These are phyloP conservation scores for Fusarium multiceps DNA, from an alignment of 2,329 filamentous ascomycete genomes.

Conservation along the genomic window DNA sequence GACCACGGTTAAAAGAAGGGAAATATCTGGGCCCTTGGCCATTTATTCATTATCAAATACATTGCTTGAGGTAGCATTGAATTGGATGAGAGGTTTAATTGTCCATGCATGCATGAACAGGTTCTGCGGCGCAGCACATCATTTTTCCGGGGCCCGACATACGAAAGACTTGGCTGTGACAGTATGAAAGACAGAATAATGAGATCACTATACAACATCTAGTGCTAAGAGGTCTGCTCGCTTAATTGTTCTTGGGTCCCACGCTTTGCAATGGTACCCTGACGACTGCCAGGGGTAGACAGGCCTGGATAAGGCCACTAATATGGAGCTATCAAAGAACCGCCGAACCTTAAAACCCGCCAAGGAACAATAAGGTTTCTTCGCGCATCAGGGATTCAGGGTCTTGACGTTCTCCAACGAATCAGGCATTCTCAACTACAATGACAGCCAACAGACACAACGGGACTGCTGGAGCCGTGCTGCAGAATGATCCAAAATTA, in stretches of 20 bases:
- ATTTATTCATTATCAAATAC: conserved; percentile 5
- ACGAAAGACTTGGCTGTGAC: background rate
- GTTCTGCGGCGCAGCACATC: background rate
- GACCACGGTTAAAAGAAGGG: background rate
- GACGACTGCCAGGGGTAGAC: background rate
- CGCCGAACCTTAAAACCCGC: conserved; percentile 2
- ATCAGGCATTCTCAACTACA: background rate
- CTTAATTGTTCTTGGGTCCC: background rate
- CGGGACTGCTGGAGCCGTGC: background rate
- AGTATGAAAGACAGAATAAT: background rate
- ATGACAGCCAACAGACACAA: background rate
- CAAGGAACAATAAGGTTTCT: background rate
- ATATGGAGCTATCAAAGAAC: background rate
- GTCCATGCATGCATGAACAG: background rate
- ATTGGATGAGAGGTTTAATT: conserved; percentile 1
- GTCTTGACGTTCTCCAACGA: background rate
- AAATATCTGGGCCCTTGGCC: background rate
- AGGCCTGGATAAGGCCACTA: background rate
- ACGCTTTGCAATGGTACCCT: background rate
- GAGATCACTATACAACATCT: background rate
- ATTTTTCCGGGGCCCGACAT: background rate
- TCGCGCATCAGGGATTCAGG: background rate
- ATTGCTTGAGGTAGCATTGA: background rate
- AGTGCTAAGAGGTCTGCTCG: background rate
- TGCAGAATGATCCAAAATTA: background rate